A percentile compares a stretch with the other conserved stretches of the same genome.
phyloP scores from a whole-genome alignment of 2,329 filamentous ascomycete species.

The Hypocreales sp. region DNA sequence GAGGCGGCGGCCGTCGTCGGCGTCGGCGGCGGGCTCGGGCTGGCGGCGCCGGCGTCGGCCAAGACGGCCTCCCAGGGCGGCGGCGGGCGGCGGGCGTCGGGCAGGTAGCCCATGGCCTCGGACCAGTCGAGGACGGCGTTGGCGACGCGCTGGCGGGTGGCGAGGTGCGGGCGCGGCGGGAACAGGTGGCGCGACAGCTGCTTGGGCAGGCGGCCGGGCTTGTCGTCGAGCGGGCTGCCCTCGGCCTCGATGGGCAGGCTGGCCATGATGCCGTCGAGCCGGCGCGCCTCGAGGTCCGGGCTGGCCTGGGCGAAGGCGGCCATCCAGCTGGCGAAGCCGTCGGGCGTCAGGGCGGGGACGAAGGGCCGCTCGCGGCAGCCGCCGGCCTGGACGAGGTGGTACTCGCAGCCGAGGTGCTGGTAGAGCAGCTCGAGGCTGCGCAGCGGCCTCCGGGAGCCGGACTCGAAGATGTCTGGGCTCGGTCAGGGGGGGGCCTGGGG shows the following conservation, averaged over 20 bases:
- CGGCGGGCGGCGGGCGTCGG: not conserved
- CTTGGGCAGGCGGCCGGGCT: slow-evolving; percentile 61
- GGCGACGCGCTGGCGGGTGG: slow-evolving; percentile 43
- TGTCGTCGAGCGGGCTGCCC: slow-evolving; percentile 42
- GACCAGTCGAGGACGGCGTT: slow-evolving; percentile 36
- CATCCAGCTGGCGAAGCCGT: slow-evolving; percentile 60
- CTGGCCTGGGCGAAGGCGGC: slow-evolving; percentile 58
- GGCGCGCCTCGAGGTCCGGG: slow-evolving; percentile 57
- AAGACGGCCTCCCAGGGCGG: slow-evolving; percentile 2
- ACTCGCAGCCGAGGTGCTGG: slow-evolving; percentile 35
- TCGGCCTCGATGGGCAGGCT: slow-evolving; percentile 50
- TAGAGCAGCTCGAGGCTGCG: slow-evolving; percentile 32
- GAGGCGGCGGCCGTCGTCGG: not conserved
- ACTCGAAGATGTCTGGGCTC: slow-evolving; percentile 34
- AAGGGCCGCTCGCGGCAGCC: slow-evolving; percentile 35
- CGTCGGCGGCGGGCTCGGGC: slow-evolving; percentile 1
- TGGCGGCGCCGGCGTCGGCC: slow-evolving; percentile 1
- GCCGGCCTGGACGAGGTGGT: slow-evolving; percentile 45
- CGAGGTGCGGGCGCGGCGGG: slow-evolving; percentile 40
- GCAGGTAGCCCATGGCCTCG: slow-evolving; percentile 6
- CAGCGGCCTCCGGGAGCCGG: slow-evolving; percentile 10
- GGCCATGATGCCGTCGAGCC: slow-evolving; percentile 52
- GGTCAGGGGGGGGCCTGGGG: slow-evolving; percentile 5
- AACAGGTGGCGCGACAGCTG: slow-evolving; percentile 62
- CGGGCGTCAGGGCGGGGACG: slow-evolving; percentile 48